Percentiles rank a stretch among this genome's conserved stretches.
phyloP scores from a whole-genome alignment of 352 stramenopile species.

The Paralagenidium karlingii region DNA sequence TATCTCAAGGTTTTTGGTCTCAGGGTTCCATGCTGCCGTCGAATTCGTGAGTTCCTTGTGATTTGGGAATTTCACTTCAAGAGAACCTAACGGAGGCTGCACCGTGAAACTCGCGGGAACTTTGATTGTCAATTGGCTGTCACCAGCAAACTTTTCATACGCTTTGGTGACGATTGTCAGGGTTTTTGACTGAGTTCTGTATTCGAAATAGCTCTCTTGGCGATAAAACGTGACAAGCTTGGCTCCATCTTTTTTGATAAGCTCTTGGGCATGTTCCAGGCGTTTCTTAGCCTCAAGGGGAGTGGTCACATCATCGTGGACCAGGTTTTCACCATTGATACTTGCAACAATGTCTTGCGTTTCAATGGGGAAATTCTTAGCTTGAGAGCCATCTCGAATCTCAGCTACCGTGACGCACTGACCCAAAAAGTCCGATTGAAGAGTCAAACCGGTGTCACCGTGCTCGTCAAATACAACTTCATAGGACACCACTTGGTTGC shows the following conservation, averaged over 20 bases:
- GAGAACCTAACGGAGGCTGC: conserved; percentile 8
- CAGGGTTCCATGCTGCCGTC: conserved; percentile 14
- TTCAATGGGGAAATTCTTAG: conserved; percentile 24
- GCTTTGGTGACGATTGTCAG: conserved; percentile 22
- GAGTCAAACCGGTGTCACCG: conserved; percentile 19
- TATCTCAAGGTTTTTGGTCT: conserved; percentile 12
- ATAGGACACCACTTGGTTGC: conserved; percentile 52
- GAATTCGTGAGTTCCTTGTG: conserved; percentile 18
- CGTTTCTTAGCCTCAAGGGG: conserved; percentile 15
- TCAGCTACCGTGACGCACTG: conserved; percentile 28
- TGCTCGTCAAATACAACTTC: conserved; percentile 39
- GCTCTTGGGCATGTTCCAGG: conserved; percentile 9
- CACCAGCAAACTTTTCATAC: conserved; percentile 15
- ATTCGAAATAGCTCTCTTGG: conserved; percentile 40
- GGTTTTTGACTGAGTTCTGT: conserved; percentile 9
- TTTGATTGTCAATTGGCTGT: conserved; percentile 18
- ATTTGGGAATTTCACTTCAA: conserved; percentile 14
- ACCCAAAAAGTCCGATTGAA: conserved; percentile 44
- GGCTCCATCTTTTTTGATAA: conserved; percentile 11
- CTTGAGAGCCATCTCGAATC: conserved; percentile 20
- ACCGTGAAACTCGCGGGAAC: conserved; percentile 11
- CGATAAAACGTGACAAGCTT: conserved; percentile 30
- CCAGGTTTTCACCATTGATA: conserved; percentile 17
- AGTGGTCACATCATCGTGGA: conserved; percentile 9
- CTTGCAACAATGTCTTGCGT: conserved; percentile 37